Evolutionary conservation across 2,329 filamentous ascomycete genomes (phyloP), one percentile per base, ranked within the genome.

Genomic region (Akanthomyces lecanii): DNA sequence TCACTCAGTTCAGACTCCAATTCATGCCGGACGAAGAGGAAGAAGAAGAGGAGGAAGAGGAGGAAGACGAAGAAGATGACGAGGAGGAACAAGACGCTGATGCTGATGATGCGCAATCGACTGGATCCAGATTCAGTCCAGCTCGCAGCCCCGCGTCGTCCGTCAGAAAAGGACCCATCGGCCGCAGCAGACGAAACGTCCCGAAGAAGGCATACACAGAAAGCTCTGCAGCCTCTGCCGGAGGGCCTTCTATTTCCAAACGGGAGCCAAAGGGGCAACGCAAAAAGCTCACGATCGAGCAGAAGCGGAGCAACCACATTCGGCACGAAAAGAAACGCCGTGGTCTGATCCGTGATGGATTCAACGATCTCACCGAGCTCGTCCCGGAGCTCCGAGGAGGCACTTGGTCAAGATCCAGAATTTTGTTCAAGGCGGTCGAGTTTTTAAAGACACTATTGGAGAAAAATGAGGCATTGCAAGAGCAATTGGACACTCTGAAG

Each of bases 261-360:
- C 42, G 53, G 7, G 42, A 56, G 33, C 16, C 38, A 1, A 61
- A 36, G 11, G 59, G 38, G 14, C 59, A 52, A 3, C 42, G 61
- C 21, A 50, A 63, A 33, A 56, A 51, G 52, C 61, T 63, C 45
- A 63, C 61, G 18, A 58, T 63, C 8, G 61, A 63, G 38, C 61
- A 63, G 47, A 63, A 63, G 25, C 53, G 61, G 3, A 55, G 61
- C 52, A 63, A 63, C 47, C 61, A 63, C 44, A 63, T 63, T n/a
- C 61, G 61, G 4, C 61, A 63, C 38, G 61, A 63, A 36, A 57
- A 63, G 45, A 63, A 63, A 30, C 53, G 61, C 10, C 61, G 61
- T n/a, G 61, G 51, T 3, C 61, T 63, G 6, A 63, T 63, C 38
- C 52, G 52, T 2, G 61, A 63, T 8, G 52, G 61, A 14, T 63